phyloP scores from a whole-genome alignment of 371 early-diverging fungal genomes.

The Syncephalastrum monosporum region DNA sequence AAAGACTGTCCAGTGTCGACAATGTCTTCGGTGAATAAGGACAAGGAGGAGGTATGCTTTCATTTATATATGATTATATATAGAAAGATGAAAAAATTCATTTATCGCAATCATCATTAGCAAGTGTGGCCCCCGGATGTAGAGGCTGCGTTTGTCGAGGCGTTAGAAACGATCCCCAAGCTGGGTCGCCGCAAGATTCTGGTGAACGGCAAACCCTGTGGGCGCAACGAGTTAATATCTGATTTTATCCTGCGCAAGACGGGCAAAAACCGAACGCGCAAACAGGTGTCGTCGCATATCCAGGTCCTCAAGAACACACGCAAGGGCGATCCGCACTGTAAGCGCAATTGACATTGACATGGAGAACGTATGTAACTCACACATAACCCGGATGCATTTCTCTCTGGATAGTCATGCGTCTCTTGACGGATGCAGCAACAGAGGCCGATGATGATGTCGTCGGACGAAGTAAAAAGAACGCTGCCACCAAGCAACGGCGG shows the following conservation, averaged over 20 bases:
- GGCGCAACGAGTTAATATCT: conserved; percentile 76
- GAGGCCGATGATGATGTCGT: conserved; percentile 27
- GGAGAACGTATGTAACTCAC: not conserved
- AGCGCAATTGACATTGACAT: conserved; percentile 28
- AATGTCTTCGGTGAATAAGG: conserved; percentile 12
- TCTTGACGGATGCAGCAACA: conserved; percentile 48
- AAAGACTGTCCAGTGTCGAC: conserved; percentile 7
- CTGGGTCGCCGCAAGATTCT: conserved; percentile 59
- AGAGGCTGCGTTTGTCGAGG: conserved; percentile 69
- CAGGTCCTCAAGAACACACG: conserved; percentile 77
- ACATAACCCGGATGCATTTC: conserved; percentile 14
- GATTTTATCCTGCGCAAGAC: conserved; percentile 73
- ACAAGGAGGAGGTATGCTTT: conserved; percentile 22
- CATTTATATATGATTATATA: not conserved
- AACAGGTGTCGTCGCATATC: conserved; percentile 81
- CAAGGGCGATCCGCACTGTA: conserved; percentile 63
- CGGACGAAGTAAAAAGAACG: conserved; percentile 7
- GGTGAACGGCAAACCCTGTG: conserved; percentile 65
- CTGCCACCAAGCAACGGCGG: conserved; percentile 5
- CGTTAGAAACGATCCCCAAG: conserved; percentile 57
- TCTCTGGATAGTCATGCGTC: conserved; percentile 47
- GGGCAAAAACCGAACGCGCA: conserved; percentile 63
- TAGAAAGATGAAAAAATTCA: not conserved
- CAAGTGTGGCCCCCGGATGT: conserved; percentile 76
- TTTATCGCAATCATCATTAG: conserved; percentile 15